Evolutionary conservation across 164 flowering plant species (phyloP).

Genomic region (Magnolia changhungtana): DNA sequence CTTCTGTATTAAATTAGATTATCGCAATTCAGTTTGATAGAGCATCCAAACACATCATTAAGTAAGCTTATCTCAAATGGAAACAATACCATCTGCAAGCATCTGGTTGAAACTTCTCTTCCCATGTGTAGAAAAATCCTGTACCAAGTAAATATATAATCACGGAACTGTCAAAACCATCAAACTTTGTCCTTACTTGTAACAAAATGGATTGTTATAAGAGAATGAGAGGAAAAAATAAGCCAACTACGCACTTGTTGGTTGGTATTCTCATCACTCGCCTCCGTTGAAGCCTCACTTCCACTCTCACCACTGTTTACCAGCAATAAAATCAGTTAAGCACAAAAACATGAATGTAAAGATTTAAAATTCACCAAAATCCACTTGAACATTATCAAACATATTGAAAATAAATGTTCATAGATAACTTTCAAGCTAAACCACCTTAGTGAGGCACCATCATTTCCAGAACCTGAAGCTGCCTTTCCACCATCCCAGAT

Average conservation of each 20-base stretch:
- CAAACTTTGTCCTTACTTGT: background rate
- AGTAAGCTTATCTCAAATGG: background rate
- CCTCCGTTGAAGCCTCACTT: constrained; percentile 70
- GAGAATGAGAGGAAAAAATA: background rate
- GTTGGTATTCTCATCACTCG: constrained; percentile 61
- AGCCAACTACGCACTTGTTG: constrained; percentile 40
- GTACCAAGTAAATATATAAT: constrained; percentile 11
- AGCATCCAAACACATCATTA: background rate
- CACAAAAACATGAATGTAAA: background rate
- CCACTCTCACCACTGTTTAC: constrained; percentile 73
- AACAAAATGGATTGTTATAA: background rate
- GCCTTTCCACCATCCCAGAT: constrained; percentile 49
- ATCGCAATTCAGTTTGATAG: background rate
- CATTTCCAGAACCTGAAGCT: constrained; percentile 85
- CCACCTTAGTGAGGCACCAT: constrained; percentile 80
- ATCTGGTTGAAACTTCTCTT: constrained; percentile 76
- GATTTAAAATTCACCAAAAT: background rate
- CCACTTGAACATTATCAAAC: background rate
- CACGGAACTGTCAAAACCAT: background rate
- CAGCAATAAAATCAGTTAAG: background rate
- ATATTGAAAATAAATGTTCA: background rate
- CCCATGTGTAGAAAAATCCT: constrained; percentile 54
- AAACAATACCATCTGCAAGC: constrained; percentile 73
- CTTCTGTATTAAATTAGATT: background rate
- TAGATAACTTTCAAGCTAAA: background rate